Evolutionary conservation across 192 early-diverging fungal species (phyloP), one percentile per base, ranked within the genome.

Genomic region (Gigaspora rosea): DNA sequence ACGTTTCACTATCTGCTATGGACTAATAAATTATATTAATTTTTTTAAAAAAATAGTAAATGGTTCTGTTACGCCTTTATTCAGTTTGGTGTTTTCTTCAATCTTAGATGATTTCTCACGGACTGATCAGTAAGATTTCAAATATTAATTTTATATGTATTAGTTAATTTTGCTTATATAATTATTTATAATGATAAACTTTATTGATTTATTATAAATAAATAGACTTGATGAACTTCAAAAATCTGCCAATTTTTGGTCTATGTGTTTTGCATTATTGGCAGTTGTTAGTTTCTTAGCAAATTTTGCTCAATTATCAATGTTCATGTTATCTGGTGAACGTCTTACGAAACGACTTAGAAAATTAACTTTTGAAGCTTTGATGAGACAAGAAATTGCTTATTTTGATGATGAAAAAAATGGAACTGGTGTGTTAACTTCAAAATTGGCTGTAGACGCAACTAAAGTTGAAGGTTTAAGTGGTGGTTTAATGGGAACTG

Each of bases 371-470:
- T 96, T 96, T 84, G 71, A 81, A 2, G 82, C 93, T 8, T 89
- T 96, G 77, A 78, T 97, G 73, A 84, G 87, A 16, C 96, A 98
- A 83, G 93, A 97, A 64, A 91, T 94, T 51, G 93, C 80, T 13
- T 98, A 87, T 86, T 98, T 95, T 85, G 96, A 98, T 82, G 80
- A 88, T 20, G 88, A 90, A 73, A 85, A 86, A 57, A 91, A 93
- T 80, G 84, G 87, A 50, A 88, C 90, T 7, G 97, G 97, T 50
- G 90, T 91, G n/a, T 82, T 98, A 54, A 94, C 94, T n/a, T 86
- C 93, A 18, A 85, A 90, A 41, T 87, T 98, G 48, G 92, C 96
- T 4, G 90, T 89, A 27, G 97, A 98, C 79, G 91, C 94, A 0
- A 54, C 75, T 4, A 52, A 27, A 36, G n/a, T 76, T 57, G 58